Conservation (phyloP, 768 basidiomycete genomes). For the Pleurotus giganteus region DNA sequence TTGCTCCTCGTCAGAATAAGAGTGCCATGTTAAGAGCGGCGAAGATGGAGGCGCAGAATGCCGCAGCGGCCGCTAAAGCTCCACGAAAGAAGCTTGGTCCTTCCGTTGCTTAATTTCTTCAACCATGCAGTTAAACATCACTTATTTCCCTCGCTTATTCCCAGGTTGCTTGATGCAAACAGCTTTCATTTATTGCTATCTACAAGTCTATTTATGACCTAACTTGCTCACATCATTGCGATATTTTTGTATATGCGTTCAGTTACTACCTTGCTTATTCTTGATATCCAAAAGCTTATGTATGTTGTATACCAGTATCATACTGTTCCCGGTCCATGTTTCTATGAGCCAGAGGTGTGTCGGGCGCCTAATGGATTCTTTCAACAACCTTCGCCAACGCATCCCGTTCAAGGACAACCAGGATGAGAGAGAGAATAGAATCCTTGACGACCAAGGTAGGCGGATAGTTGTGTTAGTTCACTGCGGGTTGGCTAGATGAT, state of each 20-base stretch:
- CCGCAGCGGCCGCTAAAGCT: constrained; percentile 38
- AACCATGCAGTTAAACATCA: constrained; percentile 28
- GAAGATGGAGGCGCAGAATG: constrained; percentile 58
- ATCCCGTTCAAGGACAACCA: constrained; percentile 10
- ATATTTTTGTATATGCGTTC: no score
- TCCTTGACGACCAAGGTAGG: constrained; percentile 16
- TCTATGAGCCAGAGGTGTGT: no score
- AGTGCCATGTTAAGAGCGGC: constrained; percentile 70
- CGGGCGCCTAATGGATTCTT: not conserved
- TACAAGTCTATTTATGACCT: no score
- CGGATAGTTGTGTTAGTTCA: not conserved
- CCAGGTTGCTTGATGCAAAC: constrained; percentile 1
- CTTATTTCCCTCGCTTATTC: not conserved
- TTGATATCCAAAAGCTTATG: no score
- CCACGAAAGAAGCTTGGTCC: constrained; percentile 24
- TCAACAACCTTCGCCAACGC: constrained; percentile 7
- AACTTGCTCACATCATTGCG: no score
- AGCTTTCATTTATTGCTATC: not conserved
- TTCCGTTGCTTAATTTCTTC: constrained; percentile 36
- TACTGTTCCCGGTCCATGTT: no score
- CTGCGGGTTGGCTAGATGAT: not conserved
- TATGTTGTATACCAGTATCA: no score
- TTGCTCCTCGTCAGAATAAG: constrained; percentile 69
- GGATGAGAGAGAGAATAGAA: not conserved
- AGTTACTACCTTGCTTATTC: no score